Base-by-base conservation (phyloP, 108 stramenopile genomes). In the Epipyxis sp. region DNA sequence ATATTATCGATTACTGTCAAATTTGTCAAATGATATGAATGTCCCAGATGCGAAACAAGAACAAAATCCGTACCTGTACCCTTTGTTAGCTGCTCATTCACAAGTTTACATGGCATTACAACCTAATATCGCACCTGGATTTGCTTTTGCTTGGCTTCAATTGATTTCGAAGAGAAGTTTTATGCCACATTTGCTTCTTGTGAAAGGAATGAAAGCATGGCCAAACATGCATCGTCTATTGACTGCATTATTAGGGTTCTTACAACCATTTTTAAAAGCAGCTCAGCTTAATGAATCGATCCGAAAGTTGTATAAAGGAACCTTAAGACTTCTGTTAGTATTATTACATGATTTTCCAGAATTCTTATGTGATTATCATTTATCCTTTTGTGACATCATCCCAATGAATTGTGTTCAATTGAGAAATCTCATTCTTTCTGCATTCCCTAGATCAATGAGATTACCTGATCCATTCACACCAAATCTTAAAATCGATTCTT, bases 391-490 rank as follows among this genome's bases (percentile, higher is more conserved):
- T 90, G 95, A 97, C 78, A 92, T 96, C 42, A 95, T 99, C 59
- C 99, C 97, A 6, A 91, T 94, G 43, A 89, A 91, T 57, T 98
- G 97, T 86, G 90, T 99, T 2, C 99, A 99, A 85, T 91, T 99
- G 44, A 89, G 99, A 41, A 99, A 98, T 81, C 85, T 99, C 29
- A 81, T 98, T 74, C 91, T 99, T 20, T 94, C 94, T 1, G 97
- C 99, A 1, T 95, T 91, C 77, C 99, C 99, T 0, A 91, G 95
- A 82, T 91, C 90, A 40, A 97, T 98, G 93, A 85, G 85, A 76
- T 90, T 97, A 6, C 96, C 95, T 39, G 99, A 99, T 86, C 97
- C 99, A 16, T 97, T 99, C 88, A 97, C 94, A 45, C 95, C 97
- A 45, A 95, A 96, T 85, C 91, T 98, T 59, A 96, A 96, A 85